These are phyloP conservation scores for Nigrograna mackinnonii DNA, from an alignment of 2,329 filamentous ascomycete genomes.

Conservation along the genomic window DNA sequence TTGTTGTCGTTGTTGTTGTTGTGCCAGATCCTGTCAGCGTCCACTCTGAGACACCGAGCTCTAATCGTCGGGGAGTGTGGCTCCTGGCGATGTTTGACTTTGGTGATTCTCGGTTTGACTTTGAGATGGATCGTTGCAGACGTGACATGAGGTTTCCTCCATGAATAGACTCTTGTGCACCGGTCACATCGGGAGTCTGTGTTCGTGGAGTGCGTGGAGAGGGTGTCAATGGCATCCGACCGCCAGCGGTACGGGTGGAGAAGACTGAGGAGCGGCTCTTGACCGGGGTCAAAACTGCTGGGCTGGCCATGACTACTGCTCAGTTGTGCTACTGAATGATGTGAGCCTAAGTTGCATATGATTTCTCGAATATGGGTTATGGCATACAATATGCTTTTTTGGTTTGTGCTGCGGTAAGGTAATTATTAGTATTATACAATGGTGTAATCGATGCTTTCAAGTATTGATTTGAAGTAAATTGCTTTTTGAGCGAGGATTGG, in stretches of 20 bases:
- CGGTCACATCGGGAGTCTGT: constrained; percentile 48
- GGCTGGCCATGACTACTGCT: constrained; percentile 73
- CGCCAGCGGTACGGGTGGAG: constrained; percentile 88
- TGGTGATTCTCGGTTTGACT: constrained; percentile 77
- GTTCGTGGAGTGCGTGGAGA: constrained; percentile 71
- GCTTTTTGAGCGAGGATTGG: constrained; percentile 12
- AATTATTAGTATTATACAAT: constrained; percentile 44
- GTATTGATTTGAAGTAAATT: constrained; percentile 39
- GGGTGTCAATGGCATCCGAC: constrained; percentile 91
- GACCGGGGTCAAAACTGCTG: constrained; percentile 82
- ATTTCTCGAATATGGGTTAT: too few species aligned
- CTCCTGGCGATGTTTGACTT: constrained; percentile 93
- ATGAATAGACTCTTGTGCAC: constrained; percentile 70
- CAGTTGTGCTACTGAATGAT: constrained; percentile 17
- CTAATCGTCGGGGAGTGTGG: constrained; percentile 81
- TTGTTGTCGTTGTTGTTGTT: constrained; percentile 48
- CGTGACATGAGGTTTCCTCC: constrained; percentile 74
- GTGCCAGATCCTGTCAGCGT: constrained; percentile 80
- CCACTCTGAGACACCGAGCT: constrained; percentile 92
- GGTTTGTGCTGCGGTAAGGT: constrained; percentile 28
- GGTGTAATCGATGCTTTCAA: constrained; percentile 42
- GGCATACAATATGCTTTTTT: constrained; percentile 31
- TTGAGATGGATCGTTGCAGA: constrained; percentile 71
- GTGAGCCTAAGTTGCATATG: constrained; percentile 4
- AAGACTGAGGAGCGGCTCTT: constrained; percentile 96